These are phyloP conservation scores for Aspergillus panamensis DNA, from an alignment of 495 filamentous ascomycete species.

Conservation along the genomic window DNA sequence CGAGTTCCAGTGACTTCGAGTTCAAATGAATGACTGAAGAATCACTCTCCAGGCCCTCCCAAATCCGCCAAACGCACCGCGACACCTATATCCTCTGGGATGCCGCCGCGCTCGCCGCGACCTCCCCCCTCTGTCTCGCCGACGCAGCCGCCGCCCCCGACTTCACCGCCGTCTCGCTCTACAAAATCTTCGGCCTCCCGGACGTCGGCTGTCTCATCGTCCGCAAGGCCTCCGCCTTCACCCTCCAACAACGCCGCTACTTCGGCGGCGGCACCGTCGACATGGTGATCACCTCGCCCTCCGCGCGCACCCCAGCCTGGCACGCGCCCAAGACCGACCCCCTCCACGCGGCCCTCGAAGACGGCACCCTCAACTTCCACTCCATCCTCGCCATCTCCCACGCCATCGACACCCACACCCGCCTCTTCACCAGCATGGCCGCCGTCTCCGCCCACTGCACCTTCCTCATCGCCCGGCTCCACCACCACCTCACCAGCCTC, in stretches of 20 bases:
- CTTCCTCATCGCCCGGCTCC: constrained; percentile 50
- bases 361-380: constrained; percentile 78
- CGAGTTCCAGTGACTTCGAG: neutral
- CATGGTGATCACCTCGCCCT: constrained; percentile 56
- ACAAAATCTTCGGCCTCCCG: constrained; percentile 82
- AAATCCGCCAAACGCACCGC: constrained; percentile 45
- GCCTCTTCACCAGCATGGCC: constrained; percentile 60
- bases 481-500: constrained; percentile 48
- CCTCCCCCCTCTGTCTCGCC: constrained; percentile 58
- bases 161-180: constrained; percentile 68
- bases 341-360: constrained; percentile 67
- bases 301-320: constrained; percentile 40
- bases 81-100: constrained; percentile 66
- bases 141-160: constrained; percentile 62
- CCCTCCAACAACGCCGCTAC: constrained; percentile 61
- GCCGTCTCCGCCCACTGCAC: constrained; percentile 61
- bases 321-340: constrained; percentile 55
- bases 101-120: constrained; percentile 69
- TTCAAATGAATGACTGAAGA: constrained; percentile 29
- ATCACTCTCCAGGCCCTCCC: constrained; percentile 61
- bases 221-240: constrained; percentile 56
- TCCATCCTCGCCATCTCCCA: constrained; percentile 67
- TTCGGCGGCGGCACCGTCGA: constrained; percentile 79
- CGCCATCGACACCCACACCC: constrained; percentile 62
- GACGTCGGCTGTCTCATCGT: constrained; percentile 71